A percentile compares a stretch with the other conserved stretches of the same genome.
Conservation (phyloP, 2,329 filamentous ascomycete genomes). For the Penicillium sp. region DNA sequence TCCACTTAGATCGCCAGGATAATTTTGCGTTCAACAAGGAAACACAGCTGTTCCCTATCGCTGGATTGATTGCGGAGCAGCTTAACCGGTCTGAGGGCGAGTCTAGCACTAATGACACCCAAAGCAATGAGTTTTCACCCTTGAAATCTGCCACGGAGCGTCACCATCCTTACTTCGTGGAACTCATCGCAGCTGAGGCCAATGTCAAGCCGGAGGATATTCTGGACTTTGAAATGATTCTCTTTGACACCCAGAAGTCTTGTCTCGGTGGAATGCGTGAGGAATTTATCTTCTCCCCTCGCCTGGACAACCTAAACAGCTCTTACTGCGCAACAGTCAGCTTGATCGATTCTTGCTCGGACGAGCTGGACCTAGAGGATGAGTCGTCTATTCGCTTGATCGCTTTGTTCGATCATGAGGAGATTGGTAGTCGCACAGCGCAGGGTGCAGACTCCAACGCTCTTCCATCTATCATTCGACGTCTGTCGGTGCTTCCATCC, state of each 20-base stretch:
- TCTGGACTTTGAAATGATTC: slow-evolving; percentile 90
- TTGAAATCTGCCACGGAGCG: slow-evolving; percentile 71
- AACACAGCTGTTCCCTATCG: slow-evolving; percentile 88
- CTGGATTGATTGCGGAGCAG: slow-evolving; percentile 78
- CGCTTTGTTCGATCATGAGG: slow-evolving; percentile 94
- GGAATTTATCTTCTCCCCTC: slow-evolving; percentile 93
- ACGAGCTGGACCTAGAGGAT: slow-evolving; percentile 59
- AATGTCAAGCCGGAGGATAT: slow-evolving; percentile 65
- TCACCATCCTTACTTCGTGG: slow-evolving; percentile 81
- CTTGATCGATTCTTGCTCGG: slow-evolving; percentile 69
- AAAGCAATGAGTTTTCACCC: slow-evolving; percentile 60
- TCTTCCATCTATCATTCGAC: slow-evolving; percentile 76
- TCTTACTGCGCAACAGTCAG: slow-evolving; percentile 87
- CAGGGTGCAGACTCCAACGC: slow-evolving; percentile 93
- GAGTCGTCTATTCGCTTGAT: slow-evolving; percentile 84
- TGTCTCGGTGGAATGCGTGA: slow-evolving; percentile 84
- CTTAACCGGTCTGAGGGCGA: slow-evolving; percentile 68
- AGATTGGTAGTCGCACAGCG: slow-evolving; percentile 86
- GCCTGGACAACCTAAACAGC: slow-evolving; percentile 93
- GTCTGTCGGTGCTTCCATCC: slow-evolving; percentile 72
- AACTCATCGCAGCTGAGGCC: slow-evolving; percentile 75
- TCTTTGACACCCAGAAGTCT: slow-evolving; percentile 91
- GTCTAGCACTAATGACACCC: slow-evolving; percentile 30
- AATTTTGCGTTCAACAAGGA: slow-evolving; percentile 96
- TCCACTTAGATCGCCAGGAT: slow-evolving; percentile 81